Percentiles rank a stretch among this genome's conserved stretches.
Conservation (phyloP, 345 rosid genomes). For the Brassica incana region DNA sequence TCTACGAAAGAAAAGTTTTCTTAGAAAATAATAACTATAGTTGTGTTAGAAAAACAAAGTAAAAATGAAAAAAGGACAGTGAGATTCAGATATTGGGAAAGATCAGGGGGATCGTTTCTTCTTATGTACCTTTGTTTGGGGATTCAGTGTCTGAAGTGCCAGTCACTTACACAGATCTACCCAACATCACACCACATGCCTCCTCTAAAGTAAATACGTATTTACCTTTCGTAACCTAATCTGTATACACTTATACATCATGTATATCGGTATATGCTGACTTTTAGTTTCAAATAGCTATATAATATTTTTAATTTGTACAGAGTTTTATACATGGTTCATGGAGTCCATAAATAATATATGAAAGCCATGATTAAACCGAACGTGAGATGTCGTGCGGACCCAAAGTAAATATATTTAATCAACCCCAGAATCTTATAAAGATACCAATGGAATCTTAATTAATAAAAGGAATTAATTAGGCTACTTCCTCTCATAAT, state of each 20-base stretch:
- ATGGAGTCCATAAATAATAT: not conserved
- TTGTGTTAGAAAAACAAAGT: not conserved
- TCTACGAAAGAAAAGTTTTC: not conserved
- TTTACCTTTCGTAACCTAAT: not conserved
- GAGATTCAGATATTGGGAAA: conserved; percentile 31
- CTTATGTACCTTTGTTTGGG: not conserved
- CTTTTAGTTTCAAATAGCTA: conserved; percentile 11
- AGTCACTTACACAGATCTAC: conserved; percentile 27
- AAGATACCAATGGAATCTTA: conserved; percentile 31
- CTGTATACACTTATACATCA: conserved; percentile 8
- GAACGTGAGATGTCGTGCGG: conserved; percentile 39
- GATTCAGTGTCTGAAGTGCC: conserved; percentile 25
- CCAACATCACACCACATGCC: conserved; percentile 21
- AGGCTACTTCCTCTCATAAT: conserved; percentile 2
- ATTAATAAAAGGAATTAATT: not conserved
- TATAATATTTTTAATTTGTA: not conserved
- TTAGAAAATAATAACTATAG: not conserved
- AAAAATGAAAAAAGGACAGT: not conserved
- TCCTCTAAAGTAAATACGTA: not conserved
- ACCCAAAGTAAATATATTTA: conserved; percentile 22
- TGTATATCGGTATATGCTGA: not conserved
- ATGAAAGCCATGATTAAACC: conserved; percentile 20
- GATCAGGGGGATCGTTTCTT: conserved; percentile 30
- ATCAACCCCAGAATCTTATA: conserved; percentile 12
- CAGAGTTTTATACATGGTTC: not conserved